Conservation (phyloP, 2,329 filamentous ascomycete species). For the Rhinocladiella similis region DNA sequence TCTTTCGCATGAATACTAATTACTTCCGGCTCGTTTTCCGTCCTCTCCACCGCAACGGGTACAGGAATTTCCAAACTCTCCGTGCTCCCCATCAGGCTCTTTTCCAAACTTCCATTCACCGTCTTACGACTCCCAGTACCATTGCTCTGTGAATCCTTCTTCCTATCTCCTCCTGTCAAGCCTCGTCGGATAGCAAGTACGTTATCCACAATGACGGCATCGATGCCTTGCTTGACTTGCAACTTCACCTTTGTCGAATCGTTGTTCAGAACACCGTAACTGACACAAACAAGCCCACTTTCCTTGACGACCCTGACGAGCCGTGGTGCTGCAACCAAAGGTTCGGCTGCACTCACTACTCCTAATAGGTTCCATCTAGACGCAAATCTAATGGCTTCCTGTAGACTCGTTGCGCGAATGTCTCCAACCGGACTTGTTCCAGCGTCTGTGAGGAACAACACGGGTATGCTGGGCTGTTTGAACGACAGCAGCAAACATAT, state of each 20-base stretch:
- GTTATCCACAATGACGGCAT: conserved; percentile 95
- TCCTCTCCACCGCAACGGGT: neutral
- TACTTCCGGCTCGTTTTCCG: neutral
- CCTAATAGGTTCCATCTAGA: conserved; percentile 92
- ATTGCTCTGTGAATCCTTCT: neutral
- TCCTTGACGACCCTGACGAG: conserved; percentile 93
- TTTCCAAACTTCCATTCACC: conserved; percentile 2
- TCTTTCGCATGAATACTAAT: neutral
- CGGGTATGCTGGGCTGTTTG: conserved; percentile 95
- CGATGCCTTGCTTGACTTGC: conserved; percentile 93
- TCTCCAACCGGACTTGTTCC: conserved; percentile 81
- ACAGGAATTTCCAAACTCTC: conserved; percentile 20
- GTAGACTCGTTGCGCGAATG: conserved; percentile 83
- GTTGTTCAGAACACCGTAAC: conserved; percentile 90
- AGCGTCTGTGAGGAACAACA: conserved; percentile 90
- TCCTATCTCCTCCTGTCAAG: conserved; percentile 56
- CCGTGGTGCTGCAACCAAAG: conserved; percentile 83
- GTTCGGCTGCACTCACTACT: conserved; percentile 84
- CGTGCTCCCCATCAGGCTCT: conserved; percentile 14
- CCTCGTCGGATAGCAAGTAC: conserved; percentile 92
- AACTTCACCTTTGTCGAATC: conserved; percentile 80
- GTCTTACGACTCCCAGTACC: neutral
- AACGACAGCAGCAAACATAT: conserved; percentile 91
- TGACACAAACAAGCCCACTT: conserved; percentile 88
- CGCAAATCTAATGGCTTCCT: conserved; percentile 94